phyloP scores from a whole-genome alignment of 768 basidiomycete species.

The Boletus bicolor region DNA sequence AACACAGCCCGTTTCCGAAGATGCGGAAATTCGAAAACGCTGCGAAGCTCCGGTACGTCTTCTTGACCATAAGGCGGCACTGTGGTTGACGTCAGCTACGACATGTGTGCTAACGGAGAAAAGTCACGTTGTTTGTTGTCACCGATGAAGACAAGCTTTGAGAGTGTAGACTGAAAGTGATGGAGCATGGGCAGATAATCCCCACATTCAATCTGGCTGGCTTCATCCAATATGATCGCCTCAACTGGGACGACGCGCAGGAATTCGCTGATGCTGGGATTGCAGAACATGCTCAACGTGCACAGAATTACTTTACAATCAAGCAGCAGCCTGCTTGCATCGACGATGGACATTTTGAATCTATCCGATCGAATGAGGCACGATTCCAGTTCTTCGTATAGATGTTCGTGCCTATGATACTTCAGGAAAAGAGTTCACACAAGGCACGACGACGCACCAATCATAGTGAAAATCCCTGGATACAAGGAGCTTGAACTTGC shows the following conservation, averaged over 20 bases:
- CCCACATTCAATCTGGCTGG: conserved; percentile 44
- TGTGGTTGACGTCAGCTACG: conserved; percentile 26
- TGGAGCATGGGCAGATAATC: conserved; percentile 37
- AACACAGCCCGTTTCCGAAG: conserved; percentile 47
- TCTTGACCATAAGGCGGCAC: conserved; percentile 81
- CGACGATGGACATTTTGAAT: conserved; percentile 19
- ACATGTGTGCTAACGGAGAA: background rate
- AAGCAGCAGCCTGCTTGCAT: conserved; percentile 23
- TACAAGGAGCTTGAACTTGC: conserved; percentile 40
- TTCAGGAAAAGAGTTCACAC: background rate
- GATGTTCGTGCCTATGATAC: conserved; percentile 46
- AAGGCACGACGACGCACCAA: conserved; percentile 32
- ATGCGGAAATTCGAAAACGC: conserved; percentile 72
- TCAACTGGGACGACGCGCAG: conserved; percentile 33
- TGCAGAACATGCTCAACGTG: conserved; percentile 47
- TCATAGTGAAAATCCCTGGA: conserved; percentile 46
- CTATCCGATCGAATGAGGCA: conserved; percentile 39
- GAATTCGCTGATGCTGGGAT: conserved; percentile 15
- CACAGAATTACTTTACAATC: conserved; percentile 41
- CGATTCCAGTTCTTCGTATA: conserved; percentile 36
- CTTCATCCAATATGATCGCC: conserved; percentile 45
- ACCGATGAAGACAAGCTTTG: conserved; percentile 39
- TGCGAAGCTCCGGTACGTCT: conserved; percentile 57
- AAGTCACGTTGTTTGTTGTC: conserved; percentile 37
- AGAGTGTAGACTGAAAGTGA: conserved; percentile 24